Evolutionary conservation across 1,284 basidiomycete species (phyloP).

Genomic region (Apiotrichum siamense): DNA sequence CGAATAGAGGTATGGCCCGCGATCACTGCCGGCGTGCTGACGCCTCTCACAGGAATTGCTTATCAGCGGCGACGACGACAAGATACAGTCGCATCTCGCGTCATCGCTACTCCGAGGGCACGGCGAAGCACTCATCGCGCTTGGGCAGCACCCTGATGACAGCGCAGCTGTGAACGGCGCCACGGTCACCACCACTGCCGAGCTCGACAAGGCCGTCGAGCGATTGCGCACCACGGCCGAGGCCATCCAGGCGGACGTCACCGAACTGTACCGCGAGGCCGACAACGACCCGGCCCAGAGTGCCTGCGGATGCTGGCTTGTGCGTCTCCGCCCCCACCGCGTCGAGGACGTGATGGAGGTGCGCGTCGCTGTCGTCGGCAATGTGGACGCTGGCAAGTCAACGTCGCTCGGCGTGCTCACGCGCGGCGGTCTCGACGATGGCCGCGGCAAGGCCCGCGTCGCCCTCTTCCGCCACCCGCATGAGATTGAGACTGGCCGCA

Average conservation of each 20-base stretch:
- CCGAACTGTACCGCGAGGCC: constrained; percentile 35
- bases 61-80: constrained; percentile 24
- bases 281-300: neutral
- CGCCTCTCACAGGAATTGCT: constrained; percentile 28
- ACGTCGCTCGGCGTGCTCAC: constrained; percentile 70
- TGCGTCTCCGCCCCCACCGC: constrained; percentile 37
- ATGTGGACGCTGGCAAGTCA: constrained; percentile 78
- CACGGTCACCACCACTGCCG: constrained; percentile 10
- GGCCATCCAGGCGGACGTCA: constrained; percentile 33
- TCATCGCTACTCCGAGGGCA: constrained; percentile 34
- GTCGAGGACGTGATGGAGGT: constrained; percentile 63
- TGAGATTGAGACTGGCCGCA: constrained; percentile 91
- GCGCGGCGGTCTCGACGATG: constrained; percentile 83
- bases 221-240: constrained; percentile 23
- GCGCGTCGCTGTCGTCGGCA: constrained; percentile 90
- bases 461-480: constrained; percentile 95
- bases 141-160: constrained; percentile 37
- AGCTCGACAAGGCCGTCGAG: constrained; percentile 26
- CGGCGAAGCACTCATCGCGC: constrained; percentile 39
- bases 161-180: constrained; percentile 4
- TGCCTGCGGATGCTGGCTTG: constrained; percentile 38
- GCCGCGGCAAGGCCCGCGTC: constrained; percentile 85
- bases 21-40: neutral
- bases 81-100: constrained; percentile 33
- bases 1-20: constrained; percentile 32